Evolutionary conservation across 257 asterid genomes (phyloP), one percentile per base, ranked within the genome.

Genomic region (Echium plantagineum): DNA sequence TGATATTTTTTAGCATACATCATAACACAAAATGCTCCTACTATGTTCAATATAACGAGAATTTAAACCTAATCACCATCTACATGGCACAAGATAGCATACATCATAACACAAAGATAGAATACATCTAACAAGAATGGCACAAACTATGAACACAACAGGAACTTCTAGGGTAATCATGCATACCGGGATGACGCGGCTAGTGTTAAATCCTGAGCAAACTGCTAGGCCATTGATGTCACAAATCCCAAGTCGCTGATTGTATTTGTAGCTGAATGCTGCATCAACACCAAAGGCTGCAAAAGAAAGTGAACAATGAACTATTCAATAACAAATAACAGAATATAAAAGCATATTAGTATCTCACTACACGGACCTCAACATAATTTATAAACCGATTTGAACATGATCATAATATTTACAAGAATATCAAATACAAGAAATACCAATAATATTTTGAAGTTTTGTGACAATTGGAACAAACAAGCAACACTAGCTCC

Each of bases 261-360:
- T 91, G 80, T 84, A 80, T 79, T 83, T 85, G 67, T 88, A 91
- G 81, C 95, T 91, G 79, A 91, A 91, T 55, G 90, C 97, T 58
- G 94, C 90, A 78, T 91, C 98, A 59, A 86, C 80, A 53, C 98
- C 98, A 74, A 83, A 91, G 55, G 98, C 98, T 91, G 84, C 70
- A 75, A 73, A 7, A 63, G 31, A 56, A 56, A 67, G 28, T 58
- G 63, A 67, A 52, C 12, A 8, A 38, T 3, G 13, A 2, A 31
- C 60, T n/a, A 7, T 2, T 56, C 16, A 21, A 5, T 21, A 31
- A 15, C 57, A n/a, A 7, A 24, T 24, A 24, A 24, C 26, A 24
- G 26, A 24, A 63, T 22, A 59, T 21, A 19, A 52, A 22, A 21
- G 49, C 20, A n/a, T 12, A 47, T 57, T 51, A 26, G 1, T 10